phyloP scores from a whole-genome alignment of 768 basidiomycete genomes.

The Sistotremastrum suecicum region DNA sequence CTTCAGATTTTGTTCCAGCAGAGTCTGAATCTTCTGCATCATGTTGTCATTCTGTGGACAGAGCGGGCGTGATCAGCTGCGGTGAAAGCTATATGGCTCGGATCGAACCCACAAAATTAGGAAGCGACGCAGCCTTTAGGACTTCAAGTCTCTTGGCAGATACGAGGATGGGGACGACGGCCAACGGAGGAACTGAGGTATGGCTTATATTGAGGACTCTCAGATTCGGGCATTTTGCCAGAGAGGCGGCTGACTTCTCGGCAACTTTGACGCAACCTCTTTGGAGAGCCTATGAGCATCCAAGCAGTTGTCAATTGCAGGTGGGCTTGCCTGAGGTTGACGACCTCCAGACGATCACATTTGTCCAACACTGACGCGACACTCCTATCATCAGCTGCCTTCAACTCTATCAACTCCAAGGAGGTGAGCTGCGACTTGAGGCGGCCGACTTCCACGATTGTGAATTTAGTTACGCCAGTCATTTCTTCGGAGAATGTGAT shows the following conservation, averaged over 20 bases:
- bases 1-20: slow-evolving; percentile 8
- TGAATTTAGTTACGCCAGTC: slow-evolving; percentile 37
- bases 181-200: slow-evolving; percentile 37
- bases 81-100: not conserved
- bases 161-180: slow-evolving; percentile 30
- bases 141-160: slow-evolving; percentile 31
- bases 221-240: slow-evolving; percentile 13
- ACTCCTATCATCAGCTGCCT: slow-evolving; percentile 33
- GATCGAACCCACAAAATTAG: slow-evolving; percentile 36
- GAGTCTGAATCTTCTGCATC: slow-evolving; percentile 29
- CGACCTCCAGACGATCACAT: slow-evolving; percentile 28
- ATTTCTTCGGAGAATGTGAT: slow-evolving; percentile 33
- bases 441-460: slow-evolving; percentile 30
- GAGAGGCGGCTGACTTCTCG: slow-evolving; percentile 24
- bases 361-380: slow-evolving; percentile 37
- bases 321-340: slow-evolving; percentile 39
- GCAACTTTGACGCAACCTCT: slow-evolving; percentile 49
- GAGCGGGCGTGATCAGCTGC: not conserved
- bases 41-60: slow-evolving; percentile 39
- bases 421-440: slow-evolving; percentile 26
- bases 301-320: not conserved
- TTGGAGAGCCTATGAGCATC: not conserved
- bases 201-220: slow-evolving; percentile 42
- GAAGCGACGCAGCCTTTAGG: slow-evolving; percentile 48
- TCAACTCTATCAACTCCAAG: slow-evolving; percentile 37